Conservation (phyloP, 2,329 filamentous ascomycete species). For the Gaeumannomyces tritici region DNA sequence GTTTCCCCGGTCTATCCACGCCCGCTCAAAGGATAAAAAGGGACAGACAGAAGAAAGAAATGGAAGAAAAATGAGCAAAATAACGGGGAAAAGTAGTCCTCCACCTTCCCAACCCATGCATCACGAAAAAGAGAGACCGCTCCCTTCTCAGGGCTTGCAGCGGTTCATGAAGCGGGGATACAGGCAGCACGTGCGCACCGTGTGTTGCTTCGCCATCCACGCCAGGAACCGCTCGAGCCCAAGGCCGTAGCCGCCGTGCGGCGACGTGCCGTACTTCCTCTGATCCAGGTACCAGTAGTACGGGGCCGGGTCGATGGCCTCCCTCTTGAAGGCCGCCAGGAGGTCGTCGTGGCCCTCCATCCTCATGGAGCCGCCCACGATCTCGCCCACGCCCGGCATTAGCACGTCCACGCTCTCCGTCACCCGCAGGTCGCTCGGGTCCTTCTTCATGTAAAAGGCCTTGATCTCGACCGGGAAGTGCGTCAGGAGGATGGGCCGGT, state of each 20-base stretch:
- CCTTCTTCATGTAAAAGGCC: constrained; percentile 98
- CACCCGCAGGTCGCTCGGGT: constrained; percentile 65
- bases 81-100: constrained; percentile 12
- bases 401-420: constrained; percentile 83
- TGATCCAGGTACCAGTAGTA: constrained; percentile 99
- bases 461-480: constrained; percentile 98
- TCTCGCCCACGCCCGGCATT: constrained; percentile 92
- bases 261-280: constrained; percentile 73
- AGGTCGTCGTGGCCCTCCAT: constrained; percentile 87
- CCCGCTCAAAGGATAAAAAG: constrained; percentile 9
- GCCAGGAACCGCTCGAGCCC: constrained; percentile 74
- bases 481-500: constrained; percentile 69
- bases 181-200: constrained; percentile 58
- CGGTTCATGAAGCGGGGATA: constrained; percentile 75
- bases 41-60: constrained; percentile 6
- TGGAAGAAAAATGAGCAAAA: constrained; percentile 4
- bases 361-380: constrained; percentile 94
- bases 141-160: constrained; percentile 55
- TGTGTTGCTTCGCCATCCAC: constrained; percentile 55
- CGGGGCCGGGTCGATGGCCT: constrained; percentile 72
- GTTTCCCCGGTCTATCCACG: too few species aligned
- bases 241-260: constrained; percentile 31
- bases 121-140: too few species aligned
- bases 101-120: constrained; percentile 7
- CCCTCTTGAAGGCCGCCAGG: constrained; percentile 76